A percentile compares a stretch with the other conserved stretches of the same genome.
phyloP scores from a whole-genome alignment of 2,329 filamentous ascomycete species.

The Rosellinia necatrix region DNA sequence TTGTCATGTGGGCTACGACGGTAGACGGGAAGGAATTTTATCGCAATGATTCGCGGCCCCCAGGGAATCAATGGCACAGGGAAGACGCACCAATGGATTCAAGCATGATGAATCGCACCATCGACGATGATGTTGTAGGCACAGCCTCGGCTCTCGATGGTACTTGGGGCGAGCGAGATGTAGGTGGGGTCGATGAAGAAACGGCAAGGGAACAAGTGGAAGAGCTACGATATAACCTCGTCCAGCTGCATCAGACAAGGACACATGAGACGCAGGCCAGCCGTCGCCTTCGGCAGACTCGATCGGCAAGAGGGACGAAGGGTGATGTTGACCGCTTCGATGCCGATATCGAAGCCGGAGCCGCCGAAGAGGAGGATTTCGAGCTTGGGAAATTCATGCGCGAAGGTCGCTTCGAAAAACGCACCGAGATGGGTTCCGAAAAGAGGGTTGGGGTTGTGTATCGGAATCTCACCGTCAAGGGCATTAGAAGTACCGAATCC shows the following conservation, averaged over 20 bases:
- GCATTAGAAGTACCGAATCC: slow-evolving; percentile 66
- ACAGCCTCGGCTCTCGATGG: slow-evolving; percentile 29
- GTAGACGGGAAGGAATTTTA: slow-evolving; percentile 42
- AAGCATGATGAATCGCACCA: slow-evolving; percentile 12
- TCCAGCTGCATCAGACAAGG: slow-evolving; percentile 42
- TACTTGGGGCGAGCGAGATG: slow-evolving; percentile 46
- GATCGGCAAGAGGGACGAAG: slow-evolving; percentile 20
- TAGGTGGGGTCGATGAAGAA: slow-evolving; percentile 41
- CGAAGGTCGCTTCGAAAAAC: slow-evolving; percentile 76
- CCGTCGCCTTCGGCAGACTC: slow-evolving; percentile 18
- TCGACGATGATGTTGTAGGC: slow-evolving; percentile 1
- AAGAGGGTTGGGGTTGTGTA: slow-evolving; percentile 81
- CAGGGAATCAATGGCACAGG: slow-evolving; percentile 34
- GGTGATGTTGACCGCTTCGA: slow-evolving; percentile 2
- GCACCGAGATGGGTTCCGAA: slow-evolving; percentile 65
- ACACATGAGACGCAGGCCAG: slow-evolving; percentile 43
- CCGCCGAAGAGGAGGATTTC: slow-evolving; percentile 64
- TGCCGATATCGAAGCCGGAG: slow-evolving; percentile 41
- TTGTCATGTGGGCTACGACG: slow-evolving; percentile 41
- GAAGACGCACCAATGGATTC: slow-evolving; percentile 31
- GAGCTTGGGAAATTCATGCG: slow-evolving; percentile 72
- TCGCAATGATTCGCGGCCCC: slow-evolving; percentile 40
- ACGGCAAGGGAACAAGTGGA: slow-evolving; percentile 45
- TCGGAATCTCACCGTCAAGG: slow-evolving; percentile 76
- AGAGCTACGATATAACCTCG: slow-evolving; percentile 42